Base-by-base conservation (phyloP, 1,284 basidiomycete genomes). In the Moesziomyces aphidis region DNA sequence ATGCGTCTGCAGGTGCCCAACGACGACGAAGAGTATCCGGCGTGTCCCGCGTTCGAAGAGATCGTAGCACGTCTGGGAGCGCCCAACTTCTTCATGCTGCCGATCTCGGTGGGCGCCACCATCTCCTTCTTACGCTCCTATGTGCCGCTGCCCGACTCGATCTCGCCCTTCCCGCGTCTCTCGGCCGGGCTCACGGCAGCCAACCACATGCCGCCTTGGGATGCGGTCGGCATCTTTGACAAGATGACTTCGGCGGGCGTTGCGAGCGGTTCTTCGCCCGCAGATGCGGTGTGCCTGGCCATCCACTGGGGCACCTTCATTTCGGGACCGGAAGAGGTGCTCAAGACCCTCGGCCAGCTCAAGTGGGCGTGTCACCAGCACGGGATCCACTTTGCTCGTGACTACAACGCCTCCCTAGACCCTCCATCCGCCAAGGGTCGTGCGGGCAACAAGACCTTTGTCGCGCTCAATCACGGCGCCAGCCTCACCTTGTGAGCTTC, bases 71-170 rank as follows among this genome's bases (percentile, higher is more conserved):
- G 68, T 4, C 47, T 83, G 5, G 81, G 80, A n/a, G 26, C 43
- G 21, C 78, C 82, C 6, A 56, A 75, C 19, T 66, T 82, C 26
- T 47, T 70, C 28, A 68, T 83, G 59, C 73, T 83, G 6, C 82
- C 82, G 26, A 75, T 83, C 57, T 71, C 73, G n/a, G 81, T 83
- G 3, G 82, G 82, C 21, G 81, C 82, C 8, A 82, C 82, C 24
- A 73, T 81, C 53, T 77, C 76, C 0, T 83, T 80, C 43, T 21
- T 83, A 4, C 78, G 81, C 19, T 74, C 71, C 4, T 83, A 79
- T 52, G 70, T 83, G 11, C 76, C 73, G 5, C 53, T 82, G 10
- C 71, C 77, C 3, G 73, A 76, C 47, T 52, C 64, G 51, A 55
- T 72, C 46, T 74, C 66, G 5, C 80, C 82, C 1, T 59, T 83